A percentile compares a stretch with the other conserved stretches of the same genome.
These are phyloP conservation scores for Colletotrichum chrysophilum DNA, from an alignment of 2,329 filamentous ascomycete species.

Conservation along the genomic window DNA sequence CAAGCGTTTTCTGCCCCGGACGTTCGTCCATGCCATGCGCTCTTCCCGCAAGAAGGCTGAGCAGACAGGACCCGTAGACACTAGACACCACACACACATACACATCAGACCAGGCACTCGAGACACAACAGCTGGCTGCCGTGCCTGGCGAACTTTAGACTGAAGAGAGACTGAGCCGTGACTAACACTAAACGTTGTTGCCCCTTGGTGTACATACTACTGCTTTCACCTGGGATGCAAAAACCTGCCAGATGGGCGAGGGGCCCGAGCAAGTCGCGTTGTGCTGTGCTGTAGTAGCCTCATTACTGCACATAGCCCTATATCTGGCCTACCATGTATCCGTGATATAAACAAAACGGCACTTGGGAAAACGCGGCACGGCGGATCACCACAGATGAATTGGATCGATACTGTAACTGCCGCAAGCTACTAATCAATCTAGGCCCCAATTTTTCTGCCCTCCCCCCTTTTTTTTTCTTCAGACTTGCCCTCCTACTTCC, in stretches of 20 bases:
- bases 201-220: not conserved
- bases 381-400: not conserved
- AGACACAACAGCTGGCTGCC: not conserved
- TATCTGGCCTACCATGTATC: not conserved
- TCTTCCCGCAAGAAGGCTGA: not conserved
- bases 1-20: not conserved
- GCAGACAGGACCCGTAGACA: not conserved
- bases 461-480: not conserved
- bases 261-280: not conserved
- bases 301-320: not conserved
- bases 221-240: not conserved
- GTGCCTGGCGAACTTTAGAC: not conserved
- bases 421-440: not conserved
- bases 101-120: conserved; percentile 5
- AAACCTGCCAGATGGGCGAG: not conserved
- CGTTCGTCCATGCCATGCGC: conserved; percentile 8
- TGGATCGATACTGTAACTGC: not conserved
- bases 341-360: conserved; percentile 6
- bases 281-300: not conserved
- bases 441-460: not conserved
- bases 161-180: not conserved
- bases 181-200: not conserved
- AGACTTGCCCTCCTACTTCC: not conserved
- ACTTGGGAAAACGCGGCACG: not conserved
- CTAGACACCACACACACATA: not conserved